Evolutionary conservation across 2,329 filamentous ascomycete species (phyloP), one percentile per base, ranked within the genome.

Genomic region (Xylaria sp.): DNA sequence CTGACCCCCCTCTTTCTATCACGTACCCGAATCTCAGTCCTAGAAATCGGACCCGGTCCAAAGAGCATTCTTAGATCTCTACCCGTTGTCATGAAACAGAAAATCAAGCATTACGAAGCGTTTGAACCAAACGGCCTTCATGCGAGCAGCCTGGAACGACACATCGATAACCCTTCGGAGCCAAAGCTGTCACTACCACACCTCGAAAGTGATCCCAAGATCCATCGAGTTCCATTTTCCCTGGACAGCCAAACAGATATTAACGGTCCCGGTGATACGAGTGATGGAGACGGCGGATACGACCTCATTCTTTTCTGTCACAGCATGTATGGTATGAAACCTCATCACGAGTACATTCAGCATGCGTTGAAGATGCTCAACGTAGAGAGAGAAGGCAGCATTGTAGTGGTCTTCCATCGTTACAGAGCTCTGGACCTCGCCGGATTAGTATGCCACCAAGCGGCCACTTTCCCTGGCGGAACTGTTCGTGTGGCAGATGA

Each of bases 221-320:
- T 89, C 69, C 76, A 75, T 73, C 79, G 58, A 73, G 52, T 63
- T 6, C 77, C 81, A 10, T 88, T 88, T 72, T 69, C 13, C 67
- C 65, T 77, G n/a, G 65, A 82, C 8, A 72, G 69, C 51, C 72
- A 76, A 28, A 72, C n/a, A 56, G 46, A 18, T 15, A n/a, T n/a
- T n/a, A 2, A 8, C 10, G 23, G 25, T 25, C 73, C 64, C 25
- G 69, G 66, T 23, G 68, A 66, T 60, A 75, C 63, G 12, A 73
- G 50, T 39, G 70, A 76, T 63, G 39, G 59, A 0, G 72, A 78
- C 39, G 76, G 82, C 25, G 83, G 80, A 67, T 90, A 84, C 73
- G 84, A 91, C 70, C 13, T 90, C 50, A 76, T 91, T 20, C 74
- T 91, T 4, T 89, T 91, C 77, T 90, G 88, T 72, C 88, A 90